phyloP scores from a whole-genome alignment of 495 filamentous ascomycete species.

The Aspergillus cavernicola region DNA sequence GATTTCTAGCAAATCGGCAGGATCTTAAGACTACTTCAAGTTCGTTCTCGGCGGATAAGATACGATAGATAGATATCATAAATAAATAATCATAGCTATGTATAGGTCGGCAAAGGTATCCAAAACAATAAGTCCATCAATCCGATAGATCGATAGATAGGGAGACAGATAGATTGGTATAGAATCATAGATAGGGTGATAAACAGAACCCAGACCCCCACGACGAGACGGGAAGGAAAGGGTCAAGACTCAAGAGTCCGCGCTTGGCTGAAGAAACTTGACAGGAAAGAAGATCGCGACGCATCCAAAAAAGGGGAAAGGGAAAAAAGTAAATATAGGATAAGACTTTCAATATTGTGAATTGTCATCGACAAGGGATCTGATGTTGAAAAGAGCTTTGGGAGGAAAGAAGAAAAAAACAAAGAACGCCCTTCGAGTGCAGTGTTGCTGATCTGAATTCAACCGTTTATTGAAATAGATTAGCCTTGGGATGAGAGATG shows the following conservation, averaged over 20 bases:
- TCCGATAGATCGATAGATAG: neutral
- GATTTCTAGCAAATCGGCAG: too few relatives aligned
- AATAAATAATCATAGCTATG: neutral
- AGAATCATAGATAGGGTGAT: neutral
- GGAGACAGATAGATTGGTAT: neutral
- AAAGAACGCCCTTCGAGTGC: slow-evolving; percentile 23
- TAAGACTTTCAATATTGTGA: neutral
- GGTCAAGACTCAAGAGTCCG: neutral
- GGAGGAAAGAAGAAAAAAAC: too few relatives aligned
- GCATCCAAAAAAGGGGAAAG: slow-evolving; percentile 1
- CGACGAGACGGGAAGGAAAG: neutral
- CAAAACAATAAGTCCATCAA: neutral
- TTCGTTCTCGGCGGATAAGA: neutral
- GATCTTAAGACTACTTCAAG: too few relatives aligned
- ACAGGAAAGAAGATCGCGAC: slow-evolving; percentile 3
- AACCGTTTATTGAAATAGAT: too few relatives aligned
- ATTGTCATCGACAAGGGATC: too few relatives aligned
- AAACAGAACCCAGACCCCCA: neutral
- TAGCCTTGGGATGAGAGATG: too few relatives aligned
- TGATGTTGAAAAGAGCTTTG: too few relatives aligned
- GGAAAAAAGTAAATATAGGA: neutral
- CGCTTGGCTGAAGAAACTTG: slow-evolving; percentile 7
- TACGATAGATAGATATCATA: neutral
- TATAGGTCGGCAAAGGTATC: slow-evolving; percentile 1
- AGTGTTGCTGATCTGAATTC: slow-evolving; percentile 12